Conservation (phyloP, 305 asterid genomes). For the Rubia occidens region DNA sequence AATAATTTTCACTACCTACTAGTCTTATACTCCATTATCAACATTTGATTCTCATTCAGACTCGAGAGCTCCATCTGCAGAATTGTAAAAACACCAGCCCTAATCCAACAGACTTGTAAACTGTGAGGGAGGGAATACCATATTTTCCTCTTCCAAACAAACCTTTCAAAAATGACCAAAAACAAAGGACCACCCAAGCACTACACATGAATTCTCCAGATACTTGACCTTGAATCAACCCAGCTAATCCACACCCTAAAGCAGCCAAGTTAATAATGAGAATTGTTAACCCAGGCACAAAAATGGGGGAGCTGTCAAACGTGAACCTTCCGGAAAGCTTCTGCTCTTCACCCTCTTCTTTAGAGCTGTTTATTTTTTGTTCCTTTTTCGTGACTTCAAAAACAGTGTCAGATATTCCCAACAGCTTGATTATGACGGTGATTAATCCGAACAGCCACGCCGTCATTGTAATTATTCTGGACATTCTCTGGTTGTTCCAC, state of each 20-base stretch:
- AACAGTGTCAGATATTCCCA: slow-evolving; percentile 20
- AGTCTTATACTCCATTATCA: not conserved
- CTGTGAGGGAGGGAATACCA: slow-evolving; percentile 28
- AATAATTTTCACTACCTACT: not conserved
- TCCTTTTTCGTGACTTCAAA: slow-evolving; percentile 33
- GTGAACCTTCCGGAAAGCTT: slow-evolving; percentile 23
- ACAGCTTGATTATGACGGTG: slow-evolving; percentile 16
- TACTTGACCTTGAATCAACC: not conserved
- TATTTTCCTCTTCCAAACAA: slow-evolving; percentile 28
- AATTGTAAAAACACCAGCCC: slow-evolving; percentile 18
- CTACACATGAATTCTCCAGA: slow-evolving; percentile 26
- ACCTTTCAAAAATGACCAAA: slow-evolving; percentile 29
- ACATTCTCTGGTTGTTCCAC: slow-evolving; percentile 32
- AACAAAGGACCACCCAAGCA: slow-evolving; percentile 17
- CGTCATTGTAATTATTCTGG: slow-evolving; percentile 19
- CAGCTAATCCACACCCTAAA: slow-evolving; percentile 13
- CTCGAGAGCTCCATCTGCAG: slow-evolving; percentile 6
- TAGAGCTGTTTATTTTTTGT: not conserved
- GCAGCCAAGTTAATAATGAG: slow-evolving; percentile 24
- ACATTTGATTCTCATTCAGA: not conserved
- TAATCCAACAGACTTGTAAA: slow-evolving; percentile 25
- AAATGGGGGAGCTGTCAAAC: slow-evolving; percentile 26
- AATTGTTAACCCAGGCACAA: slow-evolving; percentile 24
- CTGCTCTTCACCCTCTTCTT: slow-evolving; percentile 4
- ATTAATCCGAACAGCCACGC: slow-evolving; percentile 31